Base-by-base conservation (phyloP, 169 alveolate genomes). In the Cryptosporidium canis region DNA sequence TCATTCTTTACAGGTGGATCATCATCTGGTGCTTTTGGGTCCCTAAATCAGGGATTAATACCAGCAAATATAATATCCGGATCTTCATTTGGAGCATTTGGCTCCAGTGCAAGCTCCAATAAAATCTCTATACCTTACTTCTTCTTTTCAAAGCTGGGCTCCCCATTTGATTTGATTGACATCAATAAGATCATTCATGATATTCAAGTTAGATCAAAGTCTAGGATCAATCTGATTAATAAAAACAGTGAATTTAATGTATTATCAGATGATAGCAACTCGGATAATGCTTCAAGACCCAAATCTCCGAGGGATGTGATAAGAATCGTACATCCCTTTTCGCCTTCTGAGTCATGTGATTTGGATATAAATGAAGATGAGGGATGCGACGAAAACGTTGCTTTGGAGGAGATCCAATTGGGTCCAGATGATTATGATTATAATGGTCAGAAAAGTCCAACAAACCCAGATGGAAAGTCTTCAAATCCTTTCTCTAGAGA, bases 151-250 rank as follows among this genome's bases (percentile, higher is more conserved):
- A 77, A 77, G 29, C 70, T 77, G 1, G 87, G 87, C 24, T 77
- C 87, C 39, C 87, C 87, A 16, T 77, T 77, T 55, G 87, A 77
- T 41, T 61, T 77, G 31, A 77, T 77, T 24, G 72, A 77, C 44
- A 77, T 77, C 2, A 61, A 61, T 29, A 77, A 55, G 31, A 39
- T 77, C 16, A 77, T 77, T 53, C 31, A n/a, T 27, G 72, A 61
- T 56, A 77, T 77, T 56, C 87, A 77, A 41, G 27, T 55, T 6
- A 55, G 71, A 56, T 77, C 43, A 27, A 77, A 41, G 39, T 41
- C 61, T 12, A 77, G 72, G 44, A 61, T 61, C n/a, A 41, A 41
- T 24, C 37, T 24, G 9, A 29, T 61, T 8, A 29, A 61, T 29
- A 61, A 61, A 44, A 61, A 8, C 48, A 8, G n/a, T 61, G 9